Conservation (phyloP, 371 early-diverging fungal genomes). For the Lichtheimia hyalospora region DNA sequence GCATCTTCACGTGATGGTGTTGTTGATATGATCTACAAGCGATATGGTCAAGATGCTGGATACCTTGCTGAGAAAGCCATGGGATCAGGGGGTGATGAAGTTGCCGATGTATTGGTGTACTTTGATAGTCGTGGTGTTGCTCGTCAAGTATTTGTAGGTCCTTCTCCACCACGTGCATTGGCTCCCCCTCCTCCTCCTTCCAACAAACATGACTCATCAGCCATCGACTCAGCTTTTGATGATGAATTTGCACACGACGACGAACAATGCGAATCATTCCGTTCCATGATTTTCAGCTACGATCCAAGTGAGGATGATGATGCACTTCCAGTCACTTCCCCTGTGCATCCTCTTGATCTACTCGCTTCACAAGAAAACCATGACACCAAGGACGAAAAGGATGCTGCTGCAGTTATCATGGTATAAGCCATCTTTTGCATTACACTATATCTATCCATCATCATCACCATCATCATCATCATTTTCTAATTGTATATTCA, state of each 20-base stretch:
- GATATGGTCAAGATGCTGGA: conserved; percentile 39
- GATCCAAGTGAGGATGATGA: background rate
- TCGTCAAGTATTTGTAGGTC: conserved; percentile 25
- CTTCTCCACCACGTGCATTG: background rate
- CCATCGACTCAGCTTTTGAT: background rate
- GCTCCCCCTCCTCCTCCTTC: background rate
- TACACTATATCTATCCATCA: too few relatives aligned
- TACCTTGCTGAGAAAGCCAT: conserved; percentile 34
- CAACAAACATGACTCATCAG: background rate
- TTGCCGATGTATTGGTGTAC: conserved; percentile 31
- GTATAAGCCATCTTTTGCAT: too few relatives aligned
- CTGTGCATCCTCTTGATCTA: too few relatives aligned
- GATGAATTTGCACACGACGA: background rate
- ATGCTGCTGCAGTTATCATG: too few relatives aligned
- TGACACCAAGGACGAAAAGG: too few relatives aligned
- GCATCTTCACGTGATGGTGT: conserved; percentile 31
- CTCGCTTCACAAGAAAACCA: too few relatives aligned
- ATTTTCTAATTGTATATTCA: too few relatives aligned
- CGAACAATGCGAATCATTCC: background rate
- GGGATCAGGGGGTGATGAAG: conserved; percentile 19
- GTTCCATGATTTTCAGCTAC: background rate
- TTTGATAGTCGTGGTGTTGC: conserved; percentile 43
- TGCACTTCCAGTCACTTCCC: too few relatives aligned
- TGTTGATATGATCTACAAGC: conserved; percentile 33
- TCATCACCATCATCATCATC: too few relatives aligned